phyloP scores from a whole-genome alignment of 2,329 filamentous ascomycete species.

The Coleophoma eucalyptorum region DNA sequence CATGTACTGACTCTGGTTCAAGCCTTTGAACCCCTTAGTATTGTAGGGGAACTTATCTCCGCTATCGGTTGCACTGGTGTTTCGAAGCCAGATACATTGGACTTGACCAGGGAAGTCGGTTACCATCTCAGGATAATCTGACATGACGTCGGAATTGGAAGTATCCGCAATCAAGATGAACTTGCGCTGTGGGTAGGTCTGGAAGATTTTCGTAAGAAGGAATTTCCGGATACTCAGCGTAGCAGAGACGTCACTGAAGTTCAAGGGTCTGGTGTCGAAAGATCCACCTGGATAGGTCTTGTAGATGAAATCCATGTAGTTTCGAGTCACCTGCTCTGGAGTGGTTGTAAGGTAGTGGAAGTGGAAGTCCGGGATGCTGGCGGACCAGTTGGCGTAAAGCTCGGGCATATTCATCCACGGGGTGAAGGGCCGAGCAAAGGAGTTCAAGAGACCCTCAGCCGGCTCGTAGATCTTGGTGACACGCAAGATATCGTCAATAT shows the following conservation, averaged over 20 bases:
- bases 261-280: slow-evolving; percentile 74
- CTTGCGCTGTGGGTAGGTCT: slow-evolving; percentile 70
- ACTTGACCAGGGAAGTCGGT: slow-evolving; percentile 67
- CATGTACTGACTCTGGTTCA: slow-evolving; percentile 70
- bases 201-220: slow-evolving; percentile 68
- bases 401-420: slow-evolving; percentile 78
- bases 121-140: slow-evolving; percentile 55
- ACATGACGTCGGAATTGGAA: slow-evolving; percentile 74
- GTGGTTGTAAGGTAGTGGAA: slow-evolving; percentile 83
- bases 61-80: slow-evolving; percentile 66
- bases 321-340: slow-evolving; percentile 71
- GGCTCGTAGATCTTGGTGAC: slow-evolving; percentile 78
- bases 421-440: slow-evolving; percentile 67
- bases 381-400: slow-evolving; percentile 73
- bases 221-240: slow-evolving; percentile 68
- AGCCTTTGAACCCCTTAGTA: slow-evolving; percentile 63
- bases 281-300: slow-evolving; percentile 72
- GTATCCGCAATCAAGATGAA: slow-evolving; percentile 77
- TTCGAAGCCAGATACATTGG: slow-evolving; percentile 73
- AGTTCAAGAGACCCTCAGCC: slow-evolving; percentile 70
- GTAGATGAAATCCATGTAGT: slow-evolving; percentile 80
- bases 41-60: slow-evolving; percentile 72
- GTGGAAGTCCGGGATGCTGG: slow-evolving; percentile 62
- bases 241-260: slow-evolving; percentile 72
- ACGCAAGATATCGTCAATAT: slow-evolving; percentile 79